Evolutionary conservation across 2,329 filamentous ascomycete species (phyloP).

Genomic region (Penicillium sp.): DNA sequence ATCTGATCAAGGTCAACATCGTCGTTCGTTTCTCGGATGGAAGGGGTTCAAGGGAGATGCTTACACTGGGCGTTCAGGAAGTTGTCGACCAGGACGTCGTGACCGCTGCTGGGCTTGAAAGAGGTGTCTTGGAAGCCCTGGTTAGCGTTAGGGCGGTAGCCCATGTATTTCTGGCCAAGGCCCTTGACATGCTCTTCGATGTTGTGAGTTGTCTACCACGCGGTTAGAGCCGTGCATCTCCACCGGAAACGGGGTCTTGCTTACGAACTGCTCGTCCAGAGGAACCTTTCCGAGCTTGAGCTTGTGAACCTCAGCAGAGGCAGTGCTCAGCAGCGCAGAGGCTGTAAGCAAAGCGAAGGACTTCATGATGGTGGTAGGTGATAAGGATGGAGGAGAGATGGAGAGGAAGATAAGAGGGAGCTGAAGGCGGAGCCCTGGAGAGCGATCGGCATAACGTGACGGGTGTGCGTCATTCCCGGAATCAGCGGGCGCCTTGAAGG

Average conservation of each 20-base stretch:
- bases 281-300: slow-evolving; percentile 98
- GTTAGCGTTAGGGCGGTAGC: slow-evolving; percentile 63
- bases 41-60: slow-evolving; percentile 34
- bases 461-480: slow-evolving; percentile 25
- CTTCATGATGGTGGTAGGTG: slow-evolving; percentile 66
- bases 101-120: slow-evolving; percentile 63
- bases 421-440: slow-evolving; percentile 21
- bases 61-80: slow-evolving; percentile 98
- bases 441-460: slow-evolving; percentile 27
- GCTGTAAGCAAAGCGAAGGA: slow-evolving; percentile 73
- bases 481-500: slow-evolving; percentile 19
- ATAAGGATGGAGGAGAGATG: slow-evolving; percentile 11
- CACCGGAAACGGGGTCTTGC: slow-evolving; percentile 30
- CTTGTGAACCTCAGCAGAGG: slow-evolving; percentile 85
- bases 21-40: not conserved
- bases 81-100: slow-evolving; percentile 89
- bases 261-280: slow-evolving; percentile 84
- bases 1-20: slow-evolving; percentile 56
- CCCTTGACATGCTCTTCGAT: slow-evolving; percentile 78
- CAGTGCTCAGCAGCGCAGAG: slow-evolving; percentile 76
- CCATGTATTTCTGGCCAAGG: slow-evolving; percentile 96
- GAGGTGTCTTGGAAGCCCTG: slow-evolving; percentile 66
- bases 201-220: slow-evolving; percentile 66
- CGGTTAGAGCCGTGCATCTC: slow-evolving; percentile 10
- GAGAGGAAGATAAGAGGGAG: slow-evolving; percentile 30